These are phyloP conservation scores for Acephala macrosclerotiorum DNA, from an alignment of 2,329 filamentous ascomycete genomes.

Conservation along the genomic window DNA sequence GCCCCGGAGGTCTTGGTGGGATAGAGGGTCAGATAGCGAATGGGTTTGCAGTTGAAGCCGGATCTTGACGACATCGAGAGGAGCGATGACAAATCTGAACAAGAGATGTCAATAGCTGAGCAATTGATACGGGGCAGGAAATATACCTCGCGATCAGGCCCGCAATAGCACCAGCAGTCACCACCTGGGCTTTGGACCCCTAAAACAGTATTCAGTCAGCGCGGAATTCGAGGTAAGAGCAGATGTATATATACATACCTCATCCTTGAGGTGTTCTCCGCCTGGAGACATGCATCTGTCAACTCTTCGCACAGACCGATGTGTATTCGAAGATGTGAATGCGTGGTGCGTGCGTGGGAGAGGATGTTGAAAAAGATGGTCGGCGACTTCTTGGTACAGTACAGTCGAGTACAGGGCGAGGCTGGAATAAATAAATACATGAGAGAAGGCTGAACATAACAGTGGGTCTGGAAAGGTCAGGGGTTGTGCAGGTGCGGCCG, in stretches of 20 bases:
- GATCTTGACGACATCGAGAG: constrained; percentile 98
- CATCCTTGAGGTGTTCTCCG: constrained; percentile 72
- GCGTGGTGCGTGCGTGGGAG: neutral
- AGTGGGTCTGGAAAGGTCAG: neutral
- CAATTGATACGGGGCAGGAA: neutral
- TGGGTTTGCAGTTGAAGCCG: constrained; percentile 92
- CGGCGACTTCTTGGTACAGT: constrained; percentile 1
- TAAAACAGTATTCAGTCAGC: constrained; percentile 43
- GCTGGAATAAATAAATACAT: neutral
- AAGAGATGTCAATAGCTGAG: constrained; percentile 15
- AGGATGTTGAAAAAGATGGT: neutral
- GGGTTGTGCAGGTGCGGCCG: neutral
- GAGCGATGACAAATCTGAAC: constrained; percentile 85
- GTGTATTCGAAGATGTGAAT: neutral
- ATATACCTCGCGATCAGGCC: constrained; percentile 84
- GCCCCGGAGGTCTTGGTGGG: constrained; percentile 55
- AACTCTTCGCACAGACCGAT: neutral
- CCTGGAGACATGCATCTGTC: constrained; percentile 66
- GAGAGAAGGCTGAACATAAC: neutral
- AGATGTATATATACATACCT: constrained; percentile 52
- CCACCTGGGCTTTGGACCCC: constrained; percentile 72
- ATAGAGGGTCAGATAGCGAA: constrained; percentile 74
- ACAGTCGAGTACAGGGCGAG: too few relatives aligned
- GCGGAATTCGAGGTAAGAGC: neutral
- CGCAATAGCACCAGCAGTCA: constrained; percentile 72